Evolutionary conservation across 106 monocot genomes (phyloP).

Genomic region (Apostasia ramifera): DNA sequence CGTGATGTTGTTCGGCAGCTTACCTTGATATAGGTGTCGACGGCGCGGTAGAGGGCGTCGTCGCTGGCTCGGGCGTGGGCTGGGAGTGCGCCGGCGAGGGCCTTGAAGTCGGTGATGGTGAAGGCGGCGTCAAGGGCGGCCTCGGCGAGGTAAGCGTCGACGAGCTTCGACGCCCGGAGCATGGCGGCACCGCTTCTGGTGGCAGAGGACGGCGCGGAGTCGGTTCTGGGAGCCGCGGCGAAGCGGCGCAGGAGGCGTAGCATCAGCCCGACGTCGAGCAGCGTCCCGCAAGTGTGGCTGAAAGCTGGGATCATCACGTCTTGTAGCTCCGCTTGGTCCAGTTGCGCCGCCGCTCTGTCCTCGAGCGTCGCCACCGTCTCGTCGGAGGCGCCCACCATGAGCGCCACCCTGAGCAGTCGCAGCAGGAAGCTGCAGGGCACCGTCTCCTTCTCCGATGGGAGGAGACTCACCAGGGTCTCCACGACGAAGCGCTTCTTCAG

Average conservation of each 20-base stretch:
- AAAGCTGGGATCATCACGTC: constrained; percentile 88
- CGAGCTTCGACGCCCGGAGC: constrained; percentile 66
- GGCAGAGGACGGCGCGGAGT: background rate
- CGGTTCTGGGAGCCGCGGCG: background rate
- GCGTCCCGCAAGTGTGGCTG: constrained; percentile 61
- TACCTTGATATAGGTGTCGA: constrained; percentile 84
- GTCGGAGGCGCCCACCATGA: constrained; percentile 56
- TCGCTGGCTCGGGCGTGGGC: constrained; percentile 57
- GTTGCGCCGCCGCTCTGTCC: constrained; percentile 49
- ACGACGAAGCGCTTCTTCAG: constrained; percentile 58
- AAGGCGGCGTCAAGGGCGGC: constrained; percentile 58
- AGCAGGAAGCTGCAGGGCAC: constrained; percentile 58
- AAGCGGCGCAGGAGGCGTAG: constrained; percentile 52
- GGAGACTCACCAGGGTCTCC: constrained; percentile 46
- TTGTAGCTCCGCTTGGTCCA: constrained; percentile 54
- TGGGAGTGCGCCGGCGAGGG: constrained; percentile 54
- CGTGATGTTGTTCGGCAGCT: background rate
- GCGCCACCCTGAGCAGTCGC: constrained; percentile 48
- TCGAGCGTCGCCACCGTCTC: constrained; percentile 14
- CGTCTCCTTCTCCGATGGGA: constrained; percentile 48
- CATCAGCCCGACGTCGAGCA: constrained; percentile 60
- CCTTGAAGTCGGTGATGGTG: constrained; percentile 49
- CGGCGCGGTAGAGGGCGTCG: constrained; percentile 76
- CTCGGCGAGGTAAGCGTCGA: constrained; percentile 73
- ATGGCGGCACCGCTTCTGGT: constrained; percentile 30